phyloP scores from a whole-genome alignment of 192 early-diverging fungal genomes.

The Linnemannia hyalina region DNA sequence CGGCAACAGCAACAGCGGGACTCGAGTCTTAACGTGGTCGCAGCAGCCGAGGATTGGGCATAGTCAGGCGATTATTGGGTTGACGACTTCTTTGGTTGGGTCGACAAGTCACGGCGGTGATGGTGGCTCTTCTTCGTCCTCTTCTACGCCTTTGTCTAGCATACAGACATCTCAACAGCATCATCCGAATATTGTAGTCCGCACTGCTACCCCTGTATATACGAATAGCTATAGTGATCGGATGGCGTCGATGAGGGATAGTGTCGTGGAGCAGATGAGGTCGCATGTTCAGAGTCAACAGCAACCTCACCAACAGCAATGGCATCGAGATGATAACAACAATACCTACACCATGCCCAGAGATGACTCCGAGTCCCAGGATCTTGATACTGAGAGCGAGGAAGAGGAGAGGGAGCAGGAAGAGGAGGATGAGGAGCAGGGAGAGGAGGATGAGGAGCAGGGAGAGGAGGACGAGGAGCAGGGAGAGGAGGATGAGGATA shows the following conservation, averaged over 20 bases:
- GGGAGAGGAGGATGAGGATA: slow-evolving; percentile 3
- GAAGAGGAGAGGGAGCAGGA: not conserved
- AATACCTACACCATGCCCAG: not conserved
- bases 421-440: not conserved
- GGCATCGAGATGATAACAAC: not conserved
- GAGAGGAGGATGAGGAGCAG: not conserved
- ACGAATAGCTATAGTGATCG: not conserved
- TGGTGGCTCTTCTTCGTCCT: no score
- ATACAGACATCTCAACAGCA: not conserved
- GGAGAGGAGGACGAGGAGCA: not conserved
- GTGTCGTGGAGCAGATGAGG: not conserved
- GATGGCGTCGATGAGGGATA: not conserved
- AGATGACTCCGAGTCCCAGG: not conserved
- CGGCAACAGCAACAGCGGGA: not conserved
- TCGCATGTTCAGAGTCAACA: not conserved
- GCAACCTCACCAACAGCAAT: not conserved
- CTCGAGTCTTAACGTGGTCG: not conserved
- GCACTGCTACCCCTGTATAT: not conserved
- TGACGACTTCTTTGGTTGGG: not conserved
- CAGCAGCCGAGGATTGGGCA: not conserved
- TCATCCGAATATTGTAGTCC: not conserved
- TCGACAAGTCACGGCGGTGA: not conserved
- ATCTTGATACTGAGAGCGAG: slow-evolving; percentile 6
- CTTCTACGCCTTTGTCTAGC: not conserved
- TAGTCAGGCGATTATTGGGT: not conserved